A percentile compares a stretch with the other conserved stretches of the same genome.
phyloP scores from a whole-genome alignment of 2,329 filamentous ascomycete genomes.

The Neoarthrinium moseri region DNA sequence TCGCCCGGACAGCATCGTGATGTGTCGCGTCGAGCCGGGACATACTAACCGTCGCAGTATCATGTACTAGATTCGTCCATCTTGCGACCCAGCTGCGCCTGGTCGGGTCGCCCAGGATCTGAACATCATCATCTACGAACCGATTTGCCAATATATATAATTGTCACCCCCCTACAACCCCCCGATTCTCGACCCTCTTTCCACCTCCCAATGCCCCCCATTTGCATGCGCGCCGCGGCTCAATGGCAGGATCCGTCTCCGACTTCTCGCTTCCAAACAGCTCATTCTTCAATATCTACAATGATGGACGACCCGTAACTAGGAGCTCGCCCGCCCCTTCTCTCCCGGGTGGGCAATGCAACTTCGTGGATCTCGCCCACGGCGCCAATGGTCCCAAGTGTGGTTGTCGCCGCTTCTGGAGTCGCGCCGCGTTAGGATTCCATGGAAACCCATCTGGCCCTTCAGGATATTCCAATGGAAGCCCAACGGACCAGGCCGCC shows the following conservation, averaged over 20 bases:
- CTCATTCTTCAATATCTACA: slow-evolving; percentile 56
- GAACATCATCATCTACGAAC: slow-evolving; percentile 7
- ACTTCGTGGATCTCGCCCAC: slow-evolving; percentile 54
- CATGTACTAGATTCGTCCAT: slow-evolving; percentile 36
- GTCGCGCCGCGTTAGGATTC: slow-evolving; percentile 36
- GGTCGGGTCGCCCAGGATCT: slow-evolving; percentile 24
- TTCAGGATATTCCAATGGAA: slow-evolving; percentile 21
- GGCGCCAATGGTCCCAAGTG: slow-evolving; percentile 53
- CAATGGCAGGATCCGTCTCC: slow-evolving; percentile 55
- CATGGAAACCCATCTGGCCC: slow-evolving; percentile 23
- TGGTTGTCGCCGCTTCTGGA: slow-evolving; percentile 63
- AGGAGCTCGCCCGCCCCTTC: slow-evolving; percentile 22
- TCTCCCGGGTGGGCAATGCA: slow-evolving; percentile 55
- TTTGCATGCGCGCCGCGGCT: slow-evolving; percentile 29
- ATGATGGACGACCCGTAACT: slow-evolving; percentile 38
- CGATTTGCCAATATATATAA: slow-evolving; percentile 12
- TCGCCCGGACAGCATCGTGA: slow-evolving; percentile 11
- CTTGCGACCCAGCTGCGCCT: slow-evolving; percentile 29
- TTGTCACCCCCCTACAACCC: slow-evolving; percentile 2
- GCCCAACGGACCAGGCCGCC: slow-evolving; percentile 36
- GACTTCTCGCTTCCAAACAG: slow-evolving; percentile 40
- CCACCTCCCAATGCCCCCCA: slow-evolving; percentile 25
- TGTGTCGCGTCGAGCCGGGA: slow-evolving; percentile 15
- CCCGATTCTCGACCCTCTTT: slow-evolving; percentile 12
- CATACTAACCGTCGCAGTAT: slow-evolving; percentile 28